Evolutionary conservation across 1,284 basidiomycete genomes (phyloP).

Genomic region (Phaffia rhodozyma): DNA sequence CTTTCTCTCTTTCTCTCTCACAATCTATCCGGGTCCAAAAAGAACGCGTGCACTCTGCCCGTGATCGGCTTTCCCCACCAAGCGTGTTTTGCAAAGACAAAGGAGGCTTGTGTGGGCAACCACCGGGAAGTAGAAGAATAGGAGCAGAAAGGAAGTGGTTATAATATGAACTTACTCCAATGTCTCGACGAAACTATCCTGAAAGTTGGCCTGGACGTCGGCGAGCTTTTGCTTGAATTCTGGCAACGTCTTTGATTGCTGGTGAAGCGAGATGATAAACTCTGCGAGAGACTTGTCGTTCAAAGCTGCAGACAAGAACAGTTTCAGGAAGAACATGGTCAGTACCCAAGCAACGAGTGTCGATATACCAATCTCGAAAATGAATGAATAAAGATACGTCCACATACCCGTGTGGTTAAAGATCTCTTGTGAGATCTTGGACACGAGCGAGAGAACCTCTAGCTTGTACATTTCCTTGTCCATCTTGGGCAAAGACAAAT

Average conservation of each 20-base stretch:
- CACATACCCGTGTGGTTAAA: slow-evolving; percentile 54
- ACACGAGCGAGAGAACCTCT: slow-evolving; percentile 76
- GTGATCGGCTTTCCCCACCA: too few species aligned
- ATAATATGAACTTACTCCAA: slow-evolving; percentile 45
- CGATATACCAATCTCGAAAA: neutral
- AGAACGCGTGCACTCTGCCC: too few species aligned
- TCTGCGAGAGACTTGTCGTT: slow-evolving; percentile 89
- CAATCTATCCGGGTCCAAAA: neutral
- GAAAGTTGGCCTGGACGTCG: slow-evolving; percentile 73
- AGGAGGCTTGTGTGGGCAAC: neutral
- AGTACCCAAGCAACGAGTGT: neutral
- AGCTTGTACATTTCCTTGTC: slow-evolving; percentile 77
- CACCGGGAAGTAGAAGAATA: neutral
- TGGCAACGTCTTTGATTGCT: slow-evolving; percentile 58
- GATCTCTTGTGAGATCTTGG: slow-evolving; percentile 79
- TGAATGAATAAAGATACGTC: neutral
- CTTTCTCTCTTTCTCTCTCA: neutral
- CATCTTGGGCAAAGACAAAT: slow-evolving; percentile 36
- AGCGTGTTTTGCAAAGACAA: neutral
- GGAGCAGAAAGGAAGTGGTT: neutral
- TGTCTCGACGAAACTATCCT: slow-evolving; percentile 78
- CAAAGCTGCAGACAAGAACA: slow-evolving; percentile 41
- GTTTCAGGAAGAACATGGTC: neutral
- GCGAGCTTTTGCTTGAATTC: slow-evolving; percentile 74
- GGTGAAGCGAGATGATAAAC: slow-evolving; percentile 87